Base-by-base conservation (phyloP, 2,329 filamentous ascomycete genomes). In the Colletotrichum tanaceti region DNA sequence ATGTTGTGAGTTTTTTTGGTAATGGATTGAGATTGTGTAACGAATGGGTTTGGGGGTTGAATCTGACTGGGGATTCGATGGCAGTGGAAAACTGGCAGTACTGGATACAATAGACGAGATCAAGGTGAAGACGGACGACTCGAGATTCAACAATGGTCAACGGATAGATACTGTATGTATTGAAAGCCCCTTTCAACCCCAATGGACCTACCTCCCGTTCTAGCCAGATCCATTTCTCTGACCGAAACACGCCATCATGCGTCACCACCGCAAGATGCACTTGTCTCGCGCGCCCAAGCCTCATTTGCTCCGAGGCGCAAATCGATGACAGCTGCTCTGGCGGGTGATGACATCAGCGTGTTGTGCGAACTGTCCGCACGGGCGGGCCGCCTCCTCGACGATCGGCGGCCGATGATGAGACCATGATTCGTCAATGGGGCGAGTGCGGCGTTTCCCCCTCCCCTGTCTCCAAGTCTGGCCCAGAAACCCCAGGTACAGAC, bases 291-390 rank as follows among this genome's bases (percentile, higher is more conserved):
- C 32, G 62, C 43, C 49, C 38, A n/a, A 38, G 13, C 49, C 24
- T 46, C 38, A 16, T 44, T 44, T 58, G 55, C 39, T 66, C 38
- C 44, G 58, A 47, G 13, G 47, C 24, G 58, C 46, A 52, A 70
- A 65, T 71, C 70, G 61, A 71, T 71, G 70, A 71, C 70, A 54
- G 60, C 68, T 71, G 60, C 46, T 62, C 57, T 18, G 20, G 54
- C 18, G 35, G 57, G 16, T 20, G 57, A 71, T 71, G 70, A 71
- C 68, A 70, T 71, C 70, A 71, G 68, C 53, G 65, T 50, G 11
- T 44, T 28, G 62, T 41, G 39, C 22, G 46, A n/a, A 50, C 32
- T 22, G 46, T 28, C 35, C 20, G 14, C 46, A 39, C 43, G 43
- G 49, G 49, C 35, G 64, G 58, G 39, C 24, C 24, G 35, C 22